Base-by-base conservation (phyloP, 2,329 filamentous ascomycete species). In the Penicillium palitans region DNA sequence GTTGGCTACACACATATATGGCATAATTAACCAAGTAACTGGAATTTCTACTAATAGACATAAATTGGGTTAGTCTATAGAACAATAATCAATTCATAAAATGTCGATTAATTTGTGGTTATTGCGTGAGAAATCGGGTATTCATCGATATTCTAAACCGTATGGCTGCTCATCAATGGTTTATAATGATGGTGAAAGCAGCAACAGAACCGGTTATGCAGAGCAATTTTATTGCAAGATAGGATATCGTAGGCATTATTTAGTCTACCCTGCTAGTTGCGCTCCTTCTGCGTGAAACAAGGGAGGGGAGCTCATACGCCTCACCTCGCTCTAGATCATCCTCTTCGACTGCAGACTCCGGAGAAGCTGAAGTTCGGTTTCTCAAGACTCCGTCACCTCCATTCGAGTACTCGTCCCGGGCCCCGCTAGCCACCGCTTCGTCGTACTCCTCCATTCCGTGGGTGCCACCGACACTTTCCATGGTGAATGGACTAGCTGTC, bases 401-500 rank as follows among this genome's bases (percentile, higher is more conserved):
- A 31, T 39, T 57, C n/a, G 58, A 59, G 8, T 59, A 56, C 3
- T 46, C 57, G 1, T 49, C 57, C 21, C 39, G 57, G 19, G 35
- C 47, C n/a, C 46, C 62, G 19, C 37, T 58, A 9, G 40, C 35
- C 12, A 12, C 56, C 49, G 40, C 56, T 45, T 61, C 60, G 39
- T 58, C 39, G 15, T 66, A 58, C n/a, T 72, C 66, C 17, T 69
- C 73, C 37, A 75, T 74, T 0, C 82, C 84, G 70, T 85, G 85
- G 17, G 79, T 77, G 0, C 88, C 89, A 13, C 88, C 88, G 6
- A 89, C 87, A 58, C 86, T 88, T 73, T 91, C 87, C 87, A 91
- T 90, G 0, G 85, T 90, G 59, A 90, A 90, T 9, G 84, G 81
- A 56, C 87, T 89, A 0, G 90, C 90, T 0, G 90, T 91, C 0